Evolutionary conservation across 2,329 filamentous ascomycete species (phyloP).

Genomic region (Gnomoniopsis smithogilvyi): DNA sequence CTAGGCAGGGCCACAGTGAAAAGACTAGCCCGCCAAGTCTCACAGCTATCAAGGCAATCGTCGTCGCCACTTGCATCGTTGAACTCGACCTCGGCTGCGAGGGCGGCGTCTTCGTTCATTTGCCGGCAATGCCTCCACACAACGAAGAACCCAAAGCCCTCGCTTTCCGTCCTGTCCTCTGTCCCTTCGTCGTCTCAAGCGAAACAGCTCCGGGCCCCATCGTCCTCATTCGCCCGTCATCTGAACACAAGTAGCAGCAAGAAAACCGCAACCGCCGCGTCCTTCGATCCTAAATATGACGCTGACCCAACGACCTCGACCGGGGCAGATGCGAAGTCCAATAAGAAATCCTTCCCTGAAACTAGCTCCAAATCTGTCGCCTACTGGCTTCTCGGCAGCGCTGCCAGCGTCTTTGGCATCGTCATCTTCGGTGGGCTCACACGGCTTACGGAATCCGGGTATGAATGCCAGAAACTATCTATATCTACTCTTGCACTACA

Average conservation of each 20-base stretch:
- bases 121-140: conserved; percentile 43
- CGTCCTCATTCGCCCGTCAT: not conserved
- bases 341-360: conserved; percentile 46
- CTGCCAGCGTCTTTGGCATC: conserved; percentile 92
- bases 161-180: conserved; percentile 3
- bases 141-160: not conserved
- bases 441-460: conserved; percentile 94
- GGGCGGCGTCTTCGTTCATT: conserved; percentile 32
- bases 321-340: not conserved
- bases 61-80: not conserved
- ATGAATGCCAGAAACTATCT: conserved; percentile 26
- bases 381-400: conserved; percentile 90
- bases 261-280: conserved; percentile 6
- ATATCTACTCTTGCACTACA: not conserved
- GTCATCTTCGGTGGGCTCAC: conserved; percentile 94
- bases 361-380: conserved; percentile 74
- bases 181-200: not conserved
- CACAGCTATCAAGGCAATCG: not conserved
- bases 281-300: not conserved
- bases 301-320: not conserved
- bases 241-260: conserved; percentile 13
- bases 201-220: not conserved
- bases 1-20: conserved; percentile 8
- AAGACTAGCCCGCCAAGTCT: conserved; percentile 13
- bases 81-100: conserved; percentile 3